Evolutionary conservation across 2,329 filamentous ascomycete species (phyloP).

Genomic region (Diplocarpon rosae): DNA sequence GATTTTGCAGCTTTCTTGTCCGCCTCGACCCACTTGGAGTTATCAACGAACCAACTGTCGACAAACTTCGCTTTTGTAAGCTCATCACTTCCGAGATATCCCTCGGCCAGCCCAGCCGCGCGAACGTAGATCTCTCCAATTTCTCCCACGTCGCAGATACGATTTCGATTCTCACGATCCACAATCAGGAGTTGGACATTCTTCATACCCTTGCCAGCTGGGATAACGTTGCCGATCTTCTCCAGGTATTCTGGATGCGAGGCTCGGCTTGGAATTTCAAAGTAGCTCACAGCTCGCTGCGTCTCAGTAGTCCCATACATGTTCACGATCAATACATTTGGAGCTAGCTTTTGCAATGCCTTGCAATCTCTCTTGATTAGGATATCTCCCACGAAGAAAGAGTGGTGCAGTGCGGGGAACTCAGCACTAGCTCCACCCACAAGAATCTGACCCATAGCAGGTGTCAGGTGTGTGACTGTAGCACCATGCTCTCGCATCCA

Average conservation of each 20-base stretch:
- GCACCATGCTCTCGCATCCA: conserved; percentile 72
- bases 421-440: conserved; percentile 70
- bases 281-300: conserved; percentile 71
- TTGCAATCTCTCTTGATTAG: conserved; percentile 75
- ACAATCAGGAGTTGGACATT: conserved; percentile 85
- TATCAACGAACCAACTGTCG: conserved; percentile 28
- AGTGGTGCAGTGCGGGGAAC: conserved; percentile 66
- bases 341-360: conserved; percentile 62
- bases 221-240: conserved; percentile 62
- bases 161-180: conserved; percentile 51
- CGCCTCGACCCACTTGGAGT: conserved; percentile 26
- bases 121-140: conserved; percentile 76
- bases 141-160: conserved; percentile 68
- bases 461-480: conserved; percentile 81
- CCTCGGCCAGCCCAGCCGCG: conserved; percentile 74
- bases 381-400: conserved; percentile 88
- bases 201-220: conserved; percentile 76
- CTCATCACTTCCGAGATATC: conserved; percentile 42
- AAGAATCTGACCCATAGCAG: conserved; percentile 92
- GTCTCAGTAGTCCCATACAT: conserved; percentile 89
- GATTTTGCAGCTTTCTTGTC: conserved; percentile 50
- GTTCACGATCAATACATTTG: conserved; percentile 67
- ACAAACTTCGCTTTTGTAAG: conserved; percentile 26
- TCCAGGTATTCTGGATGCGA: conserved; percentile 55
- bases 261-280: conserved; percentile 57